Evolutionary conservation across 208 protist genomes (phyloP).

Genomic region (Wallacemonas rigidus): DNA sequence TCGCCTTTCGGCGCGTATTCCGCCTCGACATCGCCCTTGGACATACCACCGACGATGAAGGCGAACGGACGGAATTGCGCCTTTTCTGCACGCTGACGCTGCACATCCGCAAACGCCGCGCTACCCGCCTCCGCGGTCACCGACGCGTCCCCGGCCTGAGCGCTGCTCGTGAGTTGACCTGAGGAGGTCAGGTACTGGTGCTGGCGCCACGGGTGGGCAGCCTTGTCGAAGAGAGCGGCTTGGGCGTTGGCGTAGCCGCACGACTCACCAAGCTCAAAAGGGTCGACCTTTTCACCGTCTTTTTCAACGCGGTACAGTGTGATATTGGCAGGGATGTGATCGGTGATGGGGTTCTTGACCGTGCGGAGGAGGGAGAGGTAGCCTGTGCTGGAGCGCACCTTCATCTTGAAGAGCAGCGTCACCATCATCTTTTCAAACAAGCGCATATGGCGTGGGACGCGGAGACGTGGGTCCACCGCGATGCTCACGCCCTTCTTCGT

Average conservation of each 20-base stretch:
- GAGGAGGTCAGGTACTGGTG: conserved; percentile 17
- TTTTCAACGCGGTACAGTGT: conserved; percentile 81
- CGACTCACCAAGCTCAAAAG: conserved; percentile 56
- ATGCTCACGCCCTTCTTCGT: conserved; percentile 96
- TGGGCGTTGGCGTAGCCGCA: conserved; percentile 33
- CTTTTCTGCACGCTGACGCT: conserved; percentile 41
- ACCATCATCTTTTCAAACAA: conserved; percentile 99
- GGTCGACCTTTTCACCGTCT: conserved; percentile 77
- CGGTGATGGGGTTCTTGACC: conserved; percentile 98
- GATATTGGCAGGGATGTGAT: conserved; percentile 95
- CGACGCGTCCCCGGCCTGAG: conserved; percentile 17
- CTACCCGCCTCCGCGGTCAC: conserved; percentile 32
- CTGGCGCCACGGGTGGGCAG: conserved; percentile 14
- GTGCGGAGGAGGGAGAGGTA: conserved; percentile 96
- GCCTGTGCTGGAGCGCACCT: conserved; percentile 90
- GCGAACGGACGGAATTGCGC: conserved; percentile 78
- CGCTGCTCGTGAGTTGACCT: conserved; percentile 30
- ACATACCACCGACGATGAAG: conserved; percentile 88
- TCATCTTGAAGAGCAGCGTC: conserved; percentile 98
- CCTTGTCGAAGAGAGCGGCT: conserved; percentile 1
- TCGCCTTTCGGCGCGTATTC: conserved; percentile 63
- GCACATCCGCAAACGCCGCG: conserved; percentile 36
- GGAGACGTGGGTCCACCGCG: conserved; percentile 96
- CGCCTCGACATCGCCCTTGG: conserved; percentile 75
- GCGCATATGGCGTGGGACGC: conserved; percentile 98